Evolutionary conservation across 2,329 filamentous ascomycete genomes (phyloP).

Genomic region (Elsinoe necatrix): DNA sequence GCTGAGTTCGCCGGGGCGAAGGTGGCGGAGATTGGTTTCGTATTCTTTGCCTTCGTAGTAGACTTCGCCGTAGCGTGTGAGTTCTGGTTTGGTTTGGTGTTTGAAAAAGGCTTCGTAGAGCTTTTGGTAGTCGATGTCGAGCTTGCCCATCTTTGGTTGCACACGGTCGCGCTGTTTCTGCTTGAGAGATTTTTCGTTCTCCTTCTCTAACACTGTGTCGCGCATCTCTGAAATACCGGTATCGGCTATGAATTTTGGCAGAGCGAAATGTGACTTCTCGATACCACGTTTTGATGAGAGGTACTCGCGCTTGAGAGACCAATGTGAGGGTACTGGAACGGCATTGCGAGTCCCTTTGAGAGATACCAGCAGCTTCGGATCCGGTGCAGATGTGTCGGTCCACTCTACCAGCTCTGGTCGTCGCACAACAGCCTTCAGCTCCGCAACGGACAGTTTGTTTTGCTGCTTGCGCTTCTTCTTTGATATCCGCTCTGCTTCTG

Average conservation of each 20-base stretch:
- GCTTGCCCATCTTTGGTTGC: slow-evolving; percentile 88
- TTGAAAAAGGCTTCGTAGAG: slow-evolving; percentile 98
- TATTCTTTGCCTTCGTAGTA: slow-evolving; percentile 99
- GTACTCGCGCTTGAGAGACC: slow-evolving; percentile 95
- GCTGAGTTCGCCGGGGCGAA: slow-evolving; percentile 81
- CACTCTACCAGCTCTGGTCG: slow-evolving; percentile 95
- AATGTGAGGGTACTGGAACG: slow-evolving; percentile 86
- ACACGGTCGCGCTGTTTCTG: slow-evolving; percentile 94
- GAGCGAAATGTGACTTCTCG: slow-evolving; percentile 84
- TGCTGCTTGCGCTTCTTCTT: slow-evolving; percentile 92
- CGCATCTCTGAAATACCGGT: slow-evolving; percentile 98
- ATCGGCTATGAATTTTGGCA: slow-evolving; percentile 94
- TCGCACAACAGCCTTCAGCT: slow-evolving; percentile 83
- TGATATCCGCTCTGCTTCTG: slow-evolving; percentile 62
- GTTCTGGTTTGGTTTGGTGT: slow-evolving; percentile 88
- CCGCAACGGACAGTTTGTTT: slow-evolving; percentile 87
- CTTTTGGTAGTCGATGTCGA: slow-evolving; percentile 98
- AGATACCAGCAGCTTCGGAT: slow-evolving; percentile 81
- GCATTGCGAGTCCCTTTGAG: slow-evolving; percentile 95
- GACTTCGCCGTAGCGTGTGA: slow-evolving; percentile 95
- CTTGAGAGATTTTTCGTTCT: slow-evolving; percentile 82
- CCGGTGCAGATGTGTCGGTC: slow-evolving; percentile 87
- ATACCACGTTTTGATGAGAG: slow-evolving; percentile 94
- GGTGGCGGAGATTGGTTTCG: slow-evolving; percentile 85
- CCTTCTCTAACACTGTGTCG: slow-evolving; percentile 90